These are phyloP conservation scores for Primulina tabacum DNA, from an alignment of 257 asterid species.

Conservation along the genomic window DNA sequence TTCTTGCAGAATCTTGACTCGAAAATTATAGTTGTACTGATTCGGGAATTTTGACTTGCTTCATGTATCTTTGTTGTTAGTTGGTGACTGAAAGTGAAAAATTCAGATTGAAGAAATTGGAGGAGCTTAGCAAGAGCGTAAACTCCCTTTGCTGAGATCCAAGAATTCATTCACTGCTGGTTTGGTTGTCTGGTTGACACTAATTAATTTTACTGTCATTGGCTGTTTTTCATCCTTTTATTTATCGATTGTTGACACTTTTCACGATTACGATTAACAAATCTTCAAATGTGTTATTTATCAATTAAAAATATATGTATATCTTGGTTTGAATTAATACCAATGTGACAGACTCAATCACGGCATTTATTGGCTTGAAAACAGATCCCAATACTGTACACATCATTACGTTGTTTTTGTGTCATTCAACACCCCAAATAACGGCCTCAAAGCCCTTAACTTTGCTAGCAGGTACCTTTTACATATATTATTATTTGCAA, in stretches of 20 bases:
- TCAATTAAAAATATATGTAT: conserved; percentile 3
- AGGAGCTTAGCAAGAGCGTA: conserved; percentile 76
- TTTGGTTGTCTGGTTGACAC: background rate
- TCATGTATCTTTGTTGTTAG: conserved; percentile 30
- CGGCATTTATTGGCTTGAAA: background rate
- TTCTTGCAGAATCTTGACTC: background rate
- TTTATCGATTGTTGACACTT: background rate
- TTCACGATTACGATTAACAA: background rate
- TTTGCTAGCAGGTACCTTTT: too few species aligned
- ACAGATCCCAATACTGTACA: background rate
- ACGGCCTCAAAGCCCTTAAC: too few species aligned
- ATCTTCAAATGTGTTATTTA: conserved; percentile 6
- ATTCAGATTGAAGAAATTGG: conserved; percentile 76
- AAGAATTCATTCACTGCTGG: conserved; percentile 9
- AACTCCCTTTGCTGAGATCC: conserved; percentile 43
- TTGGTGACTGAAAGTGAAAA: conserved; percentile 84
- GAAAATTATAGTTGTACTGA: background rate
- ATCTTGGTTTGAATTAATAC: conserved; percentile 7
- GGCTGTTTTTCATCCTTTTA: conserved; percentile 21
- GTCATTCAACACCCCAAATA: too few species aligned
- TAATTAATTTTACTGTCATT: background rate
- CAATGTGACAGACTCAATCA: background rate
- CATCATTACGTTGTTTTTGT: too few species aligned
- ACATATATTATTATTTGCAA: too few species aligned
- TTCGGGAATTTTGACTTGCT: background rate